These are phyloP conservation scores for Erythrobasidium hasegawianum DNA, from an alignment of 1,284 basidiomycete species.

Conservation along the genomic window DNA sequence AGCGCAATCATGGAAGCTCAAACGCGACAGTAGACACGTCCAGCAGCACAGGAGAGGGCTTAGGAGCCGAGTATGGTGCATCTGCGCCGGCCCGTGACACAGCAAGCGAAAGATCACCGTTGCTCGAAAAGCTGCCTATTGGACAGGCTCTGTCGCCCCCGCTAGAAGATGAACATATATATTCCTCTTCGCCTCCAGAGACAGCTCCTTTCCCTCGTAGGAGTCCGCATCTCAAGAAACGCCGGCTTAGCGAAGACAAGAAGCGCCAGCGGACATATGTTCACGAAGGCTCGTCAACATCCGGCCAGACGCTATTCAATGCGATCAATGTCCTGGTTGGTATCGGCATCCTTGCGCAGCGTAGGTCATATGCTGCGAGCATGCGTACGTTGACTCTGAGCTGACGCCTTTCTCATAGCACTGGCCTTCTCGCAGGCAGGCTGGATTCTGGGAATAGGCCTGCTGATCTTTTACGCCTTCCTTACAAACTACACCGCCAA, in stretches of 20 bases:
- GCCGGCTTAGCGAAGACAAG: slow-evolving; percentile 2
- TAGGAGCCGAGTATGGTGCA: background rate
- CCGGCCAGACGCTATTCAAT: slow-evolving; percentile 64
- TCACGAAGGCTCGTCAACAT: slow-evolving; percentile 38
- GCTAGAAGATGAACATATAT: slow-evolving; percentile 3
- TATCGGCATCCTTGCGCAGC: slow-evolving; percentile 84
- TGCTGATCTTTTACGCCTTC: slow-evolving; percentile 72
- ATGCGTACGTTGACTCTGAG: background rate
- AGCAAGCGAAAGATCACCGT: slow-evolving; percentile 13
- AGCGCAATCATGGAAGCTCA: background rate
- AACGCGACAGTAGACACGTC: background rate
- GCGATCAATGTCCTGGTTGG: slow-evolving; percentile 75
- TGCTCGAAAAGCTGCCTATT: slow-evolving; percentile 8
- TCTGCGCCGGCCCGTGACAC: background rate
- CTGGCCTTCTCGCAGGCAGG: slow-evolving; percentile 82
- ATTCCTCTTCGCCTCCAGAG: slow-evolving; percentile 33
- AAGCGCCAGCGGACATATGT: background rate
- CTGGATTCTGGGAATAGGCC: slow-evolving; percentile 69
- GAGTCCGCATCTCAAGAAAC: slow-evolving; percentile 8
- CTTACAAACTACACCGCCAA: slow-evolving; percentile 86
- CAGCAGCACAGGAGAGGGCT: background rate
- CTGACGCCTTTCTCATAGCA: slow-evolving; percentile 45
- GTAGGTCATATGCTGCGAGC: background rate
- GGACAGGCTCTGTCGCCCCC: background rate
- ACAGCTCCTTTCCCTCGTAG: slow-evolving; percentile 24